Evolutionary conservation across 441 rosid species (phyloP).

Genomic region (Manihot esculenta): DNA sequence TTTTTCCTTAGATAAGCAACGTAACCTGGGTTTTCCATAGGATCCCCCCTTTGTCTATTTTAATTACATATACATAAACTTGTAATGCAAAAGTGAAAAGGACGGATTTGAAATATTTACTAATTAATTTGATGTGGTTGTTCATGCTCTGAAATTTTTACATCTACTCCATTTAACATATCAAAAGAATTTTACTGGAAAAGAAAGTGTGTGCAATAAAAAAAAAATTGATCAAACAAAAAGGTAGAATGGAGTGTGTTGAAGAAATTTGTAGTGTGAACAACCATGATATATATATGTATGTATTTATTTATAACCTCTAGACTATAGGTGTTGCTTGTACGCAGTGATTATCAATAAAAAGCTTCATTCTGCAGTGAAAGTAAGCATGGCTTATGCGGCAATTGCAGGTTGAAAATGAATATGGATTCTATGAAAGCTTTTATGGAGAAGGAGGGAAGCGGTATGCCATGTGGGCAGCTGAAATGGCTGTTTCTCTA

Average conservation of each 20-base stretch:
- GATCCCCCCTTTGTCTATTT: background rate
- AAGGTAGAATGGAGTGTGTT: no score
- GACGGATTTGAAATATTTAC: background rate
- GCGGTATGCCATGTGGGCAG: slow-evolving; percentile 84
- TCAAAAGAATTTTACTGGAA: no score
- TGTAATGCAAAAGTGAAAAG: background rate
- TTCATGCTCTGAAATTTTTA: no score
- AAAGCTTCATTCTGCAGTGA: background rate
- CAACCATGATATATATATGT: no score
- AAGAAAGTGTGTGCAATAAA: no score
- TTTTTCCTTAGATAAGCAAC: background rate
- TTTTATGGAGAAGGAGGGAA: slow-evolving; percentile 84
- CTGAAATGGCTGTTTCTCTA: slow-evolving; percentile 90
- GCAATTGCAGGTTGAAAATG: slow-evolving; percentile 77
- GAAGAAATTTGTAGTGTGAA: no score
- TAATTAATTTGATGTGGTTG: background rate
- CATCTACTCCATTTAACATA: no score
- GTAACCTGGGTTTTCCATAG: slow-evolving; percentile 1
- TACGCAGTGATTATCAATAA: background rate
- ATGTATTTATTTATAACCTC: background rate
- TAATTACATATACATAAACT: no score
- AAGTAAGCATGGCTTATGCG: no score
- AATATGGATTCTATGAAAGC: slow-evolving; percentile 69
- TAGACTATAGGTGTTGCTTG: background rate
- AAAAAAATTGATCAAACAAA: no score